Evolutionary conservation across 495 filamentous ascomycete genomes (phyloP), one percentile per base, ranked within the genome.

Genomic region (Rostrohypoxylon terebratum): DNA sequence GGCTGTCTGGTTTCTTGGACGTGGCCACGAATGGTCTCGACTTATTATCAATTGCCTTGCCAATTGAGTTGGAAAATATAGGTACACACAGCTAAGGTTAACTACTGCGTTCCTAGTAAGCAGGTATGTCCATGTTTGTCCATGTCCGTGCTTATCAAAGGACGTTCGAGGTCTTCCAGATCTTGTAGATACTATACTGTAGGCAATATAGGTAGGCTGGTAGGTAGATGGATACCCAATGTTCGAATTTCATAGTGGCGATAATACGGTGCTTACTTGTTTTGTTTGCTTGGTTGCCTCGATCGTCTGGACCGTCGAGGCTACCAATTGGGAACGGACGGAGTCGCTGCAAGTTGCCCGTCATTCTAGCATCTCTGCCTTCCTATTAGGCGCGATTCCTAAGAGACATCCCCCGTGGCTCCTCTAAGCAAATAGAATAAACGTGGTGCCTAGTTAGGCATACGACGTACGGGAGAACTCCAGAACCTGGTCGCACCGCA

Each of bases 41-140:
- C 25, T n/a, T n/a, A n/a, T n/a, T 55, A 23, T n/a, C 36, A 28
- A 36, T 51, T 42, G 33, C 18, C 16, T 36, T 28, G 18, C 48
- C 66, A 63, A 69, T 69, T 62, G 50, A 48, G 50, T 69, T 63
- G 28, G 40, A 58, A 69, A 62, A 31, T 36, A 10, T 33, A 69
- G 57, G 20, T 36, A 10, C 21, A 23, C 34, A 31, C 31, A 20
- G 31, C 20, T 16, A 51, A 21, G 4, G 45, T 60, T 58, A 53
- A 63, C 28, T 36, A 45, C 42, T 45, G 42, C 42, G 16, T 45
- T 18, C 38, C 38, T 42, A 38, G 36, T 6, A 42, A 14, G 42
- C 16, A 45, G 38, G 38, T 42, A 42, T 11, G 13, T 42, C 16
- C 40, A 14, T 28, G 28, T 28, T 14, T 11, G 13, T 42, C 16